Evolutionary conservation across 495 filamentous ascomycete genomes (phyloP).

Genomic region (Terfezia boudieri): DNA sequence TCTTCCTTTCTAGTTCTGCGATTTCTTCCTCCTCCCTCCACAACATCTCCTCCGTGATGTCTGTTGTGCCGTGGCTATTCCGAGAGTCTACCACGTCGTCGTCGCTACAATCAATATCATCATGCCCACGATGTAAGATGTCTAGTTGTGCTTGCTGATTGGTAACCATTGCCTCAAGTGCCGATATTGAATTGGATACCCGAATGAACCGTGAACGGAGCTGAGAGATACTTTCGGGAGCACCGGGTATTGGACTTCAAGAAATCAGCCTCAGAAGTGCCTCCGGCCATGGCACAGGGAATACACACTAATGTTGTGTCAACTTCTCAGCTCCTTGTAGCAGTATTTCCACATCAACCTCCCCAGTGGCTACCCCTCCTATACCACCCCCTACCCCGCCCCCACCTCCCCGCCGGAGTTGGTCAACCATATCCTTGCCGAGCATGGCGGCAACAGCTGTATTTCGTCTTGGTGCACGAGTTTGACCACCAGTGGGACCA

Average conservation of each 20-base stretch:
- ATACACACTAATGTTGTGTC: constrained; percentile 55
- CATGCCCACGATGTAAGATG: constrained; percentile 37
- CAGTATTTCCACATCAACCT: constrained; percentile 71
- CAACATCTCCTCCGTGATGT: constrained; percentile 54
- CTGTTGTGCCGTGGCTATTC: constrained; percentile 18
- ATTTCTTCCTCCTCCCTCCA: constrained; percentile 58
- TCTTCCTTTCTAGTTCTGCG: constrained; percentile 50
- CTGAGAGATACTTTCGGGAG: constrained; percentile 50
- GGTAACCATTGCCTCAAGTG: constrained; percentile 58
- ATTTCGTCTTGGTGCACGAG: constrained; percentile 40
- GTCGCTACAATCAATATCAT: constrained; percentile 22
- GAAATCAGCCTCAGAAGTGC: neutral
- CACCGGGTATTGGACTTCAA: constrained; percentile 50
- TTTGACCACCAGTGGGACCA: constrained; percentile 30
- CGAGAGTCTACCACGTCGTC: constrained; percentile 17
- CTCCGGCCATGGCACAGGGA: neutral
- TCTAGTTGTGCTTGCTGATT: constrained; percentile 55
- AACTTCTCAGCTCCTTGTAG: constrained; percentile 79
- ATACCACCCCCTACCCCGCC: constrained; percentile 28
- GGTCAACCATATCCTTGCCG: constrained; percentile 65
- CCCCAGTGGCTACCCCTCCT: constrained; percentile 25
- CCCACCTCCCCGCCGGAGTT: constrained; percentile 34
- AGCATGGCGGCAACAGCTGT: constrained; percentile 80
- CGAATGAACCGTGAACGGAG: constrained; percentile 50
- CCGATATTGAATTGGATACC: constrained; percentile 48